These are phyloP conservation scores for Litchi chinensis DNA, from an alignment of 345 rosid species.

Conservation along the genomic window DNA sequence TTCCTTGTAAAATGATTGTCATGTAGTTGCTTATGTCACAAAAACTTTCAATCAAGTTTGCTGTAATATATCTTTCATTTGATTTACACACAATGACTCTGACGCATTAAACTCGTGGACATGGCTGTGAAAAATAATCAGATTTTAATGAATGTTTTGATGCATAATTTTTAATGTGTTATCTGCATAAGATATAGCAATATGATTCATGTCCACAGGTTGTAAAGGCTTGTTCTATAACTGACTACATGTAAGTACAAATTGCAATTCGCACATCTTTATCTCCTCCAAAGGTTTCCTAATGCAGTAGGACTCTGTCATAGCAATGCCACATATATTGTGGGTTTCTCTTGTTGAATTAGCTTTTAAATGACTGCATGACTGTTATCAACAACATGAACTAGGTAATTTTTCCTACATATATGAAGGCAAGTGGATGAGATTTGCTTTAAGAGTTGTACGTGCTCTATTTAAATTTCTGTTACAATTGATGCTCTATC, in stretches of 20 bases:
- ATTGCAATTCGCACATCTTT: neutral
- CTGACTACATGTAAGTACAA: neutral
- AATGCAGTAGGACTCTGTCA: neutral
- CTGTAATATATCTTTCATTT: neutral
- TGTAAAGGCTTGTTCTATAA: neutral
- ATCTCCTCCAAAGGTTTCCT: neutral
- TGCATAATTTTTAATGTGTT: neutral
- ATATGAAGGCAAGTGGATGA: neutral
- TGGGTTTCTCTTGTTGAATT: neutral
- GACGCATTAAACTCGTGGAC: neutral
- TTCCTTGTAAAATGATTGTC: slow-evolving; percentile 5
- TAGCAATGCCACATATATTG: slow-evolving; percentile 1
- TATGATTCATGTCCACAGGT: neutral
- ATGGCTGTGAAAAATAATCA: neutral
- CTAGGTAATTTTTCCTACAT: neutral
- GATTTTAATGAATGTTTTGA: neutral
- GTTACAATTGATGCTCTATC: no score
- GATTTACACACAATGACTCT: neutral
- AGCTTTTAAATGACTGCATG: neutral
- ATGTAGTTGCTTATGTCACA: neutral
- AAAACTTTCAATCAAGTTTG: neutral
- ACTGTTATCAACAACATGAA: neutral
- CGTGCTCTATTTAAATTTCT: neutral
- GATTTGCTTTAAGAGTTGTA: neutral
- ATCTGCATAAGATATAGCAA: neutral